phyloP scores from a whole-genome alignment of 768 basidiomycete species.

The Mycena kentingensis region DNA sequence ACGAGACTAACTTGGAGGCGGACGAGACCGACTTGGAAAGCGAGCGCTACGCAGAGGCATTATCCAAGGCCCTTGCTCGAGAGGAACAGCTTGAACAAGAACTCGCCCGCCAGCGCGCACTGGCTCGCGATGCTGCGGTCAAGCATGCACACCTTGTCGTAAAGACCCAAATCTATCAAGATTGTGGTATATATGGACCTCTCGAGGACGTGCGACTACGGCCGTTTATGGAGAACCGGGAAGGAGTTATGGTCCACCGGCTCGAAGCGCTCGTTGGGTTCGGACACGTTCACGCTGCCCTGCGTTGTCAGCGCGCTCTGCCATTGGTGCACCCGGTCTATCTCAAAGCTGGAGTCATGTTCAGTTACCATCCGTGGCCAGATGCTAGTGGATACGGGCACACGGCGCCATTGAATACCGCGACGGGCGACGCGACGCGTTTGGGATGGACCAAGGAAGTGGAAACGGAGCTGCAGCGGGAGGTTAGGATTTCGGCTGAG shows the following conservation, averaged over 20 bases:
- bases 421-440: slow-evolving; percentile 5
- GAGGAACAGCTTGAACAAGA: slow-evolving; percentile 13
- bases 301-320: background rate
- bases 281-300: background rate
- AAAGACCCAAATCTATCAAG: slow-evolving; percentile 13
- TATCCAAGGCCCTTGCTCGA: slow-evolving; percentile 12
- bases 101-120: background rate
- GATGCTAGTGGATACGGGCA: background rate
- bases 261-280: slow-evolving; percentile 16
- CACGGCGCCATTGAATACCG: no score
- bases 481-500: background rate
- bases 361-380: background rate
- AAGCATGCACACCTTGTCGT: background rate
- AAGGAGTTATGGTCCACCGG: background rate
- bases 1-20: no score
- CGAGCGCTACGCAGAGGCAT: background rate
- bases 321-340: slow-evolving; percentile 7
- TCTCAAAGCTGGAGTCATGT: background rate
- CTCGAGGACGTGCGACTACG: slow-evolving; percentile 18
- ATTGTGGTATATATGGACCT: slow-evolving; percentile 11
- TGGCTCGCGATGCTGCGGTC: background rate
- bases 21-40: background rate
- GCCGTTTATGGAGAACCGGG: background rate
- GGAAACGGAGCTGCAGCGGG: background rate
- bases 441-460: background rate